Percentiles rank a stretch among this genome's conserved stretches.
Conservation (phyloP, 768 basidiomycete genomes). For the Kwoniella europaea region DNA sequence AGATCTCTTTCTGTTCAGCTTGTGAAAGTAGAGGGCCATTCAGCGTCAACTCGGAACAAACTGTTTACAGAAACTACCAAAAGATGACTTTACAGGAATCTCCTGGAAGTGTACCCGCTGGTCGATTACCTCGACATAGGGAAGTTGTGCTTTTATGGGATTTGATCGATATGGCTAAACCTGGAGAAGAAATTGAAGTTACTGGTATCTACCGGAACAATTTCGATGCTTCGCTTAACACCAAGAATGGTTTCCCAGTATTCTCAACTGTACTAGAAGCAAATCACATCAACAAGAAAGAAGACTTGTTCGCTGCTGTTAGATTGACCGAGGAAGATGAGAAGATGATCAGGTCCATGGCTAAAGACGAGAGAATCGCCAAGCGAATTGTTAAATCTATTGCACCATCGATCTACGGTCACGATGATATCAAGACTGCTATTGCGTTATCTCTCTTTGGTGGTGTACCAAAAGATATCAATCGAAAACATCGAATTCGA, state of each 20-base stretch:
- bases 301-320: constrained; percentile 98
- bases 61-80: constrained; percentile 97
- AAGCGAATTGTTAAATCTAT: constrained; percentile 99
- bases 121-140: constrained; percentile 92
- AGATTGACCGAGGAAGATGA: constrained; percentile 96
- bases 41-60: constrained; percentile 94
- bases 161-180: constrained; percentile 95
- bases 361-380: constrained; percentile 89
- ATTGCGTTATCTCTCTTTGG: constrained; percentile 93
- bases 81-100: constrained; percentile 98
- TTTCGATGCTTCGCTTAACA: constrained; percentile 95
- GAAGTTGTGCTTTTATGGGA: constrained; percentile 98
- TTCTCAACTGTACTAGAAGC: constrained; percentile 98
- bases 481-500: constrained; percentile 91
- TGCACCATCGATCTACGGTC: constrained; percentile 97
- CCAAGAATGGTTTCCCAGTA: constrained; percentile 98
- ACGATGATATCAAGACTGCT: constrained; percentile 98
- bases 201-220: constrained; percentile 99
- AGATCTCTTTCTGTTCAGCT: constrained; percentile 88
- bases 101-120: constrained; percentile 95
- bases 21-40: constrained; percentile 97
- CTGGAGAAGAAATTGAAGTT: constrained; percentile 97
- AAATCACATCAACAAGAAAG: constrained; percentile 98
- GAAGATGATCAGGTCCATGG: constrained; percentile 81
- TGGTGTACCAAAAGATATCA: constrained; percentile 93